Evolutionary conservation across 1,139 yeast species (phyloP), one percentile per base, ranked within the genome.

Genomic region (Kluyveromyces sp.): DNA sequence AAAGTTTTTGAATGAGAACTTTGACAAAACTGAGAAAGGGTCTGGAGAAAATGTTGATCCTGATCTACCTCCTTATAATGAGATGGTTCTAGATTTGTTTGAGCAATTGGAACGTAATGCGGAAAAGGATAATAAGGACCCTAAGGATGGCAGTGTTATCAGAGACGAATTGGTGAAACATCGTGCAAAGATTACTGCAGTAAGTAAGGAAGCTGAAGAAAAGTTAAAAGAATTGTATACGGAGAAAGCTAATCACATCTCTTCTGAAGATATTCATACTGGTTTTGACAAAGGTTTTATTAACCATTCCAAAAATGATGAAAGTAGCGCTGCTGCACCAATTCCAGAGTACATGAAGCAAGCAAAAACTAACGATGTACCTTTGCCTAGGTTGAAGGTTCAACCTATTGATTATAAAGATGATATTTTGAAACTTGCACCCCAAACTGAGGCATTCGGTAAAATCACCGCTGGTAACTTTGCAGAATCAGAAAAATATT

Each of bases 251-350:
- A 64, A 72, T 49, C 83, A 87, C 60, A 90, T 92, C 53, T 81
- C 95, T 4, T 83, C 95, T 48, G 97, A 89, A 25, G 98, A 92
- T 64, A 75, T 89, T 37, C 95, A 81, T 55, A 88, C 95, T n/a
- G 98, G 97, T 0, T 92, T 88, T 71, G 96, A 90, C 61, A 77
- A 87, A 30, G 84, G 96, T 0, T 78, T 87, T 57, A 65, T 89
- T 63, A 88, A 87, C 36, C 64, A 82, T 79, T 57, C 70, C 69
- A 35, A 63, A 15, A 2, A 15, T 15, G 21, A 61, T n/a, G 69
- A 62, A 3, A 67, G 66, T 37, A 56, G 53, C 8, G 60, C 53
- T n/a, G 39, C 26, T 25, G 39, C 39, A 7, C 39, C 39, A n/a
- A 49, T 48, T 25, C 50, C 51, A 6, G 44, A 45, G n/a, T 42